Evolutionary conservation across 306 rosid species (phyloP).

Genomic region (Pyrus bretschneideri): DNA sequence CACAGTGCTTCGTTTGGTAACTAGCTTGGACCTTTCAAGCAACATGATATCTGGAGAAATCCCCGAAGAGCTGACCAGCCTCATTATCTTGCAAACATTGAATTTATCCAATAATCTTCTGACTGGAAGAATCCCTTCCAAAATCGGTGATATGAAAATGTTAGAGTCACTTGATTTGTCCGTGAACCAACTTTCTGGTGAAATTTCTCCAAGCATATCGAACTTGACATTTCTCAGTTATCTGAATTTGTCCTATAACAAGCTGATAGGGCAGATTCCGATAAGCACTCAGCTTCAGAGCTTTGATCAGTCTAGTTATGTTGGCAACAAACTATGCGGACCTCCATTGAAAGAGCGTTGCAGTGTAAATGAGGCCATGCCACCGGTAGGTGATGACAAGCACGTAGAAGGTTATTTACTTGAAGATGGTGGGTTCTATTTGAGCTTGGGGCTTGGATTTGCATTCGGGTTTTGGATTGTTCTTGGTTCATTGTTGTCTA

Average conservation of each 20-base stretch:
- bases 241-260: conserved; percentile 10
- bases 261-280: background rate
- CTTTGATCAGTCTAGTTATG: background rate
- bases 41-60: background rate
- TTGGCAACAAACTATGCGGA: background rate
- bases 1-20: rapidly evolving
- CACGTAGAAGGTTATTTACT: conserved; percentile 9
- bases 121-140: background rate
- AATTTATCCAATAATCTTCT: background rate
- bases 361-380: background rate
- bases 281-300: background rate
- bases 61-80: background rate
- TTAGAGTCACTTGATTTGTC: conserved; percentile 14
- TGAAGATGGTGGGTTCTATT: background rate
- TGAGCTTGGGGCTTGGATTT: conserved; percentile 7
- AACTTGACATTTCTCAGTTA: background rate
- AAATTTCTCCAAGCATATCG: background rate
- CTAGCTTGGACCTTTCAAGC: background rate
- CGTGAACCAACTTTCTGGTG: background rate
- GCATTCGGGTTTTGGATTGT: background rate
- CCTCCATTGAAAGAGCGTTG: background rate
- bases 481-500: background rate
- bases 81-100: background rate
- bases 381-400: background rate
- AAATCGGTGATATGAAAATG: background rate